Percentiles rank a stretch among this genome's conserved stretches.
These are phyloP conservation scores for Penicillium canariense DNA, from an alignment of 495 filamentous ascomycete genomes.

Conservation along the genomic window DNA sequence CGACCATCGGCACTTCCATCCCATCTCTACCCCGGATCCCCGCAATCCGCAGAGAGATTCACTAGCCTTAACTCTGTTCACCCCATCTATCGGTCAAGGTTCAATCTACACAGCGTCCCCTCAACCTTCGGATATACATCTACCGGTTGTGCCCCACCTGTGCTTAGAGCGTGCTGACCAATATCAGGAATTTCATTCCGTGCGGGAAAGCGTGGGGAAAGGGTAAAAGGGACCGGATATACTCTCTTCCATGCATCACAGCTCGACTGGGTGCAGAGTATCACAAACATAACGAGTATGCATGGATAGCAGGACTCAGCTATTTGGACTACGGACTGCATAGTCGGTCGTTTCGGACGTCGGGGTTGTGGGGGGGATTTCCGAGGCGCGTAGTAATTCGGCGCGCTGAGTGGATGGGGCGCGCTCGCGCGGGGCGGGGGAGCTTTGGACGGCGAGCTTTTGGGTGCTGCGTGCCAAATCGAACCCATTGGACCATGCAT, in stretches of 20 bases:
- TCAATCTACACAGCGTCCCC: neutral
- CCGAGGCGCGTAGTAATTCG: conserved; percentile 17
- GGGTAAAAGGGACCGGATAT: conserved; percentile 19
- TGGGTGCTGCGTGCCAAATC: too few relatives aligned
- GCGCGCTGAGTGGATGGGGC: conserved; percentile 10
- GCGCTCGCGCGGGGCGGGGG: conserved; percentile 12
- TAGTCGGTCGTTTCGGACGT: neutral
- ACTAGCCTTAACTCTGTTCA: neutral
- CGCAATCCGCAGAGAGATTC: neutral
- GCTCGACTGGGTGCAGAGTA: too few relatives aligned
- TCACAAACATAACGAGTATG: too few relatives aligned
- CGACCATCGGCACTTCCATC: neutral
- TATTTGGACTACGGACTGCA: too few relatives aligned
- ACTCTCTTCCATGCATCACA: conserved; percentile 20
- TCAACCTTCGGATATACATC: conserved; percentile 14
- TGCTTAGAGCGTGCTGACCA: conserved; percentile 27
- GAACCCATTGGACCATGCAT: neutral
- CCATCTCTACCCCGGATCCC: neutral
- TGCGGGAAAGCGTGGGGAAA: conserved; percentile 1
- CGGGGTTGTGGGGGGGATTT: neutral
- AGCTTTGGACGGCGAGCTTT: neutral
- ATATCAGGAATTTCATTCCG: conserved; percentile 12
- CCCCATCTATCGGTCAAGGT: neutral
- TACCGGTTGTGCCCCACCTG: conserved; percentile 6
- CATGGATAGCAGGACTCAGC: too few relatives aligned